A percentile compares a stretch with the other conserved stretches of the same genome.
Conservation (phyloP, 306 rosid genomes). For the Fragaria vesca region DNA sequence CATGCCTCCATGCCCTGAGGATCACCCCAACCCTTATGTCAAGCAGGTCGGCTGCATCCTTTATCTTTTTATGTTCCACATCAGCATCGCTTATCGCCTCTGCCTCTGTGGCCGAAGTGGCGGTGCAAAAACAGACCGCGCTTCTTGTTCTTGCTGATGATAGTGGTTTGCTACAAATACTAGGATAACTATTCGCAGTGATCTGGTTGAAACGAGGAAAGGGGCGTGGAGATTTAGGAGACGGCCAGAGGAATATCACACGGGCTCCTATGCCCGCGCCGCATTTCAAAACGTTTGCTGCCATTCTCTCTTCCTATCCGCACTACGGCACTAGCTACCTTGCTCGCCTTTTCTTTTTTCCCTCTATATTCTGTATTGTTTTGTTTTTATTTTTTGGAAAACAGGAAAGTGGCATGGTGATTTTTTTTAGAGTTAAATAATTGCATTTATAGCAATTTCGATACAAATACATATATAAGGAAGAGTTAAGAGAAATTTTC, state of each 20-base stretch:
- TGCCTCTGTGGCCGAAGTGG: conserved; percentile 4
- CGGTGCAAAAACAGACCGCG: conserved; percentile 19
- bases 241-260: background rate
- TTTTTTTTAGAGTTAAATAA: no score
- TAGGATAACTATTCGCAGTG: background rate
- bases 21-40: conserved; percentile 84
- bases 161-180: background rate
- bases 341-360: no score
- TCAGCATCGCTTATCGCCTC: conserved; percentile 3
- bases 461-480: no score
- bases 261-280: conserved; percentile 13
- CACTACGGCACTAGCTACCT: background rate
- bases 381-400: no score
- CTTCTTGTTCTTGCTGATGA: background rate
- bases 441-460: no score
- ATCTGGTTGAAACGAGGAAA: conserved; percentile 7
- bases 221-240: background rate
- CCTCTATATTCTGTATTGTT: no score
- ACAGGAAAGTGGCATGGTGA: no score
- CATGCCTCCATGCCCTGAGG: conserved; percentile 80
- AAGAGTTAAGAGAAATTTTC: no score
- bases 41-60: conserved; percentile 67
- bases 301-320: conserved; percentile 10
- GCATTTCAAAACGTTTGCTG: conserved; percentile 15
- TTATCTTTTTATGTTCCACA: conserved; percentile 25